These are phyloP conservation scores for Stipa capillata DNA, from an alignment of 176 grass and related monocot genomes.

Conservation along the genomic window DNA sequence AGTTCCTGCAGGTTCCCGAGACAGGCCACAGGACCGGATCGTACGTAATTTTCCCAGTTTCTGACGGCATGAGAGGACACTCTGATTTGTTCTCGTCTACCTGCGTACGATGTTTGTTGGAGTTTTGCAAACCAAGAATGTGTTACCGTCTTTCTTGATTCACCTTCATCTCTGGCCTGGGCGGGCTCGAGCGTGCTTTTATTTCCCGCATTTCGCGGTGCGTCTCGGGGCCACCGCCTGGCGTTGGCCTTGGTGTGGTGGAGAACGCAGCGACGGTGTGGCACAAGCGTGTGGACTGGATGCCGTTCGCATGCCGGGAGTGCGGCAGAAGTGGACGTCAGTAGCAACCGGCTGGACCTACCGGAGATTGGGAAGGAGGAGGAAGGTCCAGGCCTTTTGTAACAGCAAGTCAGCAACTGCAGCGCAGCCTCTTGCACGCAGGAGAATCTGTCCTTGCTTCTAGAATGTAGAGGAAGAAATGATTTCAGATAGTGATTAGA, in stretches of 20 bases:
- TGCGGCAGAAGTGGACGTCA: background rate
- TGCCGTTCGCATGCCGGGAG: background rate
- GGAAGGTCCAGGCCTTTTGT: background rate
- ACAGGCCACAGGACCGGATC: background rate
- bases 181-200: background rate
- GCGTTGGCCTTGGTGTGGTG: background rate
- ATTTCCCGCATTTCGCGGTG: background rate
- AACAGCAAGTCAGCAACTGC: too few relatives aligned
- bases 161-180: background rate
- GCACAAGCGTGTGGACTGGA: background rate
- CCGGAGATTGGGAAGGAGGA: background rate
- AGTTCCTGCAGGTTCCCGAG: background rate
- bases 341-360: background rate
- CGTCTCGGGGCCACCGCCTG: background rate
- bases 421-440: too few relatives aligned
- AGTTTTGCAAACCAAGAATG: background rate
- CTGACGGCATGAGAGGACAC: background rate
- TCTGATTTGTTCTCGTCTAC: background rate
- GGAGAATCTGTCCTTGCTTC: too few relatives aligned
- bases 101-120: background rate
- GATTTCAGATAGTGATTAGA: too few relatives aligned
- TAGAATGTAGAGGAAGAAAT: too few relatives aligned
- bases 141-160: background rate
- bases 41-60: background rate
- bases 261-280: constrained; percentile 13